phyloP scores from a whole-genome alignment of 2,329 filamentous ascomycete species.

The Paecilomyces fulvus region DNA sequence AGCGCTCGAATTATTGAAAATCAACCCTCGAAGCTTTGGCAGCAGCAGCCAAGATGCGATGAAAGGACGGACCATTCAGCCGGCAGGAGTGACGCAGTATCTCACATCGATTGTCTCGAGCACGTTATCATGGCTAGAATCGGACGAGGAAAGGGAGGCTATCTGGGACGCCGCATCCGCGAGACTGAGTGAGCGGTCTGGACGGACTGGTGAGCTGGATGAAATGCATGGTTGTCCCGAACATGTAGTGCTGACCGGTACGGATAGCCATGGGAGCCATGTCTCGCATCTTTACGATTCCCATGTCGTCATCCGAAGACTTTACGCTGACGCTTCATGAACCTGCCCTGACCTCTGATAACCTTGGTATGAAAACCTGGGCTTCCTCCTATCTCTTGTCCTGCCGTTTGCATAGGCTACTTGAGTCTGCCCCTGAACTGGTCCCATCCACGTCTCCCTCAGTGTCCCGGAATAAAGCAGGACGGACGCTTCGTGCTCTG shows the following conservation, averaged over 20 bases:
- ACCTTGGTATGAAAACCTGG: constrained; percentile 92
- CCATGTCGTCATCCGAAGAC: constrained; percentile 31
- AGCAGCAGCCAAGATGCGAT: constrained; percentile 17
- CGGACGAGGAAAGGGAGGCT: constrained; percentile 33
- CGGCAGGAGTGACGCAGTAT: constrained; percentile 35
- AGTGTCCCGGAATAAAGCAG: constrained; percentile 6
- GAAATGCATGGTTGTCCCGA: constrained; percentile 2
- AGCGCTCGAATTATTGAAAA: constrained; percentile 57
- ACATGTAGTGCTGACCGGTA: constrained; percentile 8
- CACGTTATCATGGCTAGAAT: constrained; percentile 36
- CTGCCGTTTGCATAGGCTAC: constrained; percentile 51
- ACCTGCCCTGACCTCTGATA: constrained; percentile 78
- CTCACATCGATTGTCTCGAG: constrained; percentile 41
- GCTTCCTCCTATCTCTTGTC: constrained; percentile 81
- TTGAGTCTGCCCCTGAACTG: constrained; percentile 24
- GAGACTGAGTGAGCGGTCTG: constrained; percentile 77
- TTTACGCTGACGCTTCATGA: constrained; percentile 70
- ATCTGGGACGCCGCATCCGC: constrained; percentile 70
- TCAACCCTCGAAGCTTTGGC: constrained; percentile 50
- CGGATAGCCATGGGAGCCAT: constrained; percentile 52
- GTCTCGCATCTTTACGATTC: constrained; percentile 52
- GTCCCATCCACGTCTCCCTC: constrained; percentile 17
- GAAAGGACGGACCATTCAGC: constrained; percentile 26
- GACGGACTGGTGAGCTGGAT: constrained; percentile 55
- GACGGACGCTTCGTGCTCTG: constrained; percentile 40